phyloP scores from a whole-genome alignment of 2,329 filamentous ascomycete genomes.

The Colletotrichum sidae region DNA sequence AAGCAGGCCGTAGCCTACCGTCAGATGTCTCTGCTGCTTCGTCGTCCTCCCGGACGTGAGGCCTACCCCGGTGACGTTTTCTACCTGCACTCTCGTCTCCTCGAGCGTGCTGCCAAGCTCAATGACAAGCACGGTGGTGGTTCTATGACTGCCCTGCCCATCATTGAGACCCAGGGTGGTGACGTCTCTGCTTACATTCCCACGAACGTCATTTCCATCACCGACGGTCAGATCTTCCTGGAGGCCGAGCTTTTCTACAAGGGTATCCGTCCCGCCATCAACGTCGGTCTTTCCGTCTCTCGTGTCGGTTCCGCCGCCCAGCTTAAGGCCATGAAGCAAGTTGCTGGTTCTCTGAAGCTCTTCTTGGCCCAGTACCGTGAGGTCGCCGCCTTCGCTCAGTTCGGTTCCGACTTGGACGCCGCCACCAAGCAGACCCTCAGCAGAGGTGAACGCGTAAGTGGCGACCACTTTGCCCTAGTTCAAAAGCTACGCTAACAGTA shows the following conservation, averaged over 20 bases:
- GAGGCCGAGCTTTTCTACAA: conserved; percentile 99
- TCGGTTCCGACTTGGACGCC: conserved; percentile 99
- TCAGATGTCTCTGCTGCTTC: conserved; percentile 98
- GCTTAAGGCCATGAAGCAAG: conserved; percentile 99
- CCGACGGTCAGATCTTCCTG: conserved; percentile 99
- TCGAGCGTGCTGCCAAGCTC: conserved; percentile 99
- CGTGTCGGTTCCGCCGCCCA: conserved; percentile 99
- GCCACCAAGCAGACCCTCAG: conserved; percentile 97
- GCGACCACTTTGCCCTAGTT: background rate
- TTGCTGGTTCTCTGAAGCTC: conserved; percentile 98
- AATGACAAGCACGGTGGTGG: conserved; percentile 94
- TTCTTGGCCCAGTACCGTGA: conserved; percentile 99
- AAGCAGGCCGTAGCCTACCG: conserved; percentile 99
- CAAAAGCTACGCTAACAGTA: conserved; percentile 21
- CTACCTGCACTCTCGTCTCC: conserved; percentile 98
- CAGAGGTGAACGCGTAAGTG: conserved; percentile 95
- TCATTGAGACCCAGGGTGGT: conserved; percentile 99
- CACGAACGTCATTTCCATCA: conserved; percentile 99
- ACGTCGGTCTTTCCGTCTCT: conserved; percentile 99
- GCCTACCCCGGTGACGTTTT: conserved; percentile 99
- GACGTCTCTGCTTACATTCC: conserved; percentile 99
- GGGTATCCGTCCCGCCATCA: conserved; percentile 99
- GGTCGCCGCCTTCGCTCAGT: conserved; percentile 99
- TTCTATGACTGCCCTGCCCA: conserved; percentile 94
- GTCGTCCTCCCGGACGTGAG: conserved; percentile 98